Evolutionary conservation across 1,284 basidiomycete species (phyloP).

Genomic region (Moesziomyces globuligerus): DNA sequence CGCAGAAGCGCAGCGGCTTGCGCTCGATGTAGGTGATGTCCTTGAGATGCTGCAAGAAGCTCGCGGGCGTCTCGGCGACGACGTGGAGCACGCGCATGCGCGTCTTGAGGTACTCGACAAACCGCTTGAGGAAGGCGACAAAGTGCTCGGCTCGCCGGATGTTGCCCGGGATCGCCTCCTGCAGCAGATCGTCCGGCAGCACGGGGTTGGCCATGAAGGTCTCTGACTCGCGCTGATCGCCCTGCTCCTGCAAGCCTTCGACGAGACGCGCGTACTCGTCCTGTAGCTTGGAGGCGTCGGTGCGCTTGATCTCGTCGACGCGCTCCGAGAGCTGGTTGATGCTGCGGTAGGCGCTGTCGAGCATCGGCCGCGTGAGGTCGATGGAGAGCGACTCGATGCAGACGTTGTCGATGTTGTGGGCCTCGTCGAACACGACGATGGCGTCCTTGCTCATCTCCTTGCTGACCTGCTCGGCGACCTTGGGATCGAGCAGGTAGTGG

Average conservation of each 20-base stretch:
- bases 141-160: slow-evolving; percentile 99
- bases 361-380: slow-evolving; percentile 97
- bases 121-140: slow-evolving; percentile 95
- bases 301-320: slow-evolving; percentile 96
- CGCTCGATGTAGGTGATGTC: slow-evolving; percentile 99
- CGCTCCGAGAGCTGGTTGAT: slow-evolving; percentile 87
- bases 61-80: slow-evolving; percentile 98
- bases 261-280: slow-evolving; percentile 98
- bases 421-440: slow-evolving; percentile 99
- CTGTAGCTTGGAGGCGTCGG: slow-evolving; percentile 91
- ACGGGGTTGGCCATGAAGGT: slow-evolving; percentile 86
- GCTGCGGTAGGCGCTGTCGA: slow-evolving; percentile 92
- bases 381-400: slow-evolving; percentile 99
- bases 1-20: slow-evolving; percentile 94
- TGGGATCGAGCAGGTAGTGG: slow-evolving; percentile 97
- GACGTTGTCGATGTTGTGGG: slow-evolving; percentile 99
- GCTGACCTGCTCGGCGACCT: slow-evolving; percentile 98
- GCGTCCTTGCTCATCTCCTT: slow-evolving; percentile 97
- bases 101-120: slow-evolving; percentile 99
- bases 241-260: slow-evolving; percentile 81
- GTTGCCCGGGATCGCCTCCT: slow-evolving; percentile 96
- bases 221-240: slow-evolving; percentile 76
- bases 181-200: slow-evolving; percentile 90
- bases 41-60: slow-evolving; percentile 96
- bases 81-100: slow-evolving; percentile 98